These are phyloP conservation scores for Apiospora hydei DNA, from an alignment of 2,329 filamentous ascomycete genomes.

Conservation along the genomic window DNA sequence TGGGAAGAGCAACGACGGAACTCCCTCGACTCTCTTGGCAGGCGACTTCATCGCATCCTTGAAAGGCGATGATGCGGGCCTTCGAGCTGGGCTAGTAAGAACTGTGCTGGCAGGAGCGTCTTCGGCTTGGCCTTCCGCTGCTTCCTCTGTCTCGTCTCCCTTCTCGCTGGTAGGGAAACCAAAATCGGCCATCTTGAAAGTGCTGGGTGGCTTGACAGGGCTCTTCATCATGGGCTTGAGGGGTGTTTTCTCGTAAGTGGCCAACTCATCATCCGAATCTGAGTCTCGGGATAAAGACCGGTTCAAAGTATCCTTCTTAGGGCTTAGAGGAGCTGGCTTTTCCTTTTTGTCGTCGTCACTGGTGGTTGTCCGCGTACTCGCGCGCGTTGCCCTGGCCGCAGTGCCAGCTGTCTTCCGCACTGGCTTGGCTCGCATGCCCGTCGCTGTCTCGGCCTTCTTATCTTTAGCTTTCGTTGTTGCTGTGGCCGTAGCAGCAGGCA, in stretches of 20 bases:
- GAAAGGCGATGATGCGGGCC: constrained; percentile 58
- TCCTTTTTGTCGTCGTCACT: constrained; percentile 44
- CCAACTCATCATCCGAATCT: constrained; percentile 67
- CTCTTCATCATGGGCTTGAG: constrained; percentile 62
- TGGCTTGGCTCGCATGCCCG: constrained; percentile 53
- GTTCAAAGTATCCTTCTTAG: constrained; percentile 70
- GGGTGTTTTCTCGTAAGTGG: constrained; percentile 57
- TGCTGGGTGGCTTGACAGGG: constrained; percentile 58
- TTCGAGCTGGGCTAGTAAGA: constrained; percentile 63
- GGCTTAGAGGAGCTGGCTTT: constrained; percentile 62
- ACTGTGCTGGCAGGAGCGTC: constrained; percentile 42
- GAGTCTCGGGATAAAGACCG: constrained; percentile 50
- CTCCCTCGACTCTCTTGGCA: constrained; percentile 59
- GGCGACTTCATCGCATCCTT: constrained; percentile 65
- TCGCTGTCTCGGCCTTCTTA: constrained; percentile 42
- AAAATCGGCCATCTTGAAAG: constrained; percentile 46
- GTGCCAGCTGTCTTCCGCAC: constrained; percentile 53
- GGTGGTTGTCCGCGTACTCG: constrained; percentile 41
- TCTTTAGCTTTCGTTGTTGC: constrained; percentile 40
- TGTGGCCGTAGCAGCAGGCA: constrained; percentile 44
- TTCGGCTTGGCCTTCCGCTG: constrained; percentile 45
- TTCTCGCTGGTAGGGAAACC: constrained; percentile 32
- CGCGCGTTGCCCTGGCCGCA: constrained; percentile 45
- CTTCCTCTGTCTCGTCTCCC: constrained; percentile 35
- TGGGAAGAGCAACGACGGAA: constrained; percentile 39